Base-by-base conservation (phyloP, 768 basidiomycete genomes). In the Leccinum obscurum region DNA sequence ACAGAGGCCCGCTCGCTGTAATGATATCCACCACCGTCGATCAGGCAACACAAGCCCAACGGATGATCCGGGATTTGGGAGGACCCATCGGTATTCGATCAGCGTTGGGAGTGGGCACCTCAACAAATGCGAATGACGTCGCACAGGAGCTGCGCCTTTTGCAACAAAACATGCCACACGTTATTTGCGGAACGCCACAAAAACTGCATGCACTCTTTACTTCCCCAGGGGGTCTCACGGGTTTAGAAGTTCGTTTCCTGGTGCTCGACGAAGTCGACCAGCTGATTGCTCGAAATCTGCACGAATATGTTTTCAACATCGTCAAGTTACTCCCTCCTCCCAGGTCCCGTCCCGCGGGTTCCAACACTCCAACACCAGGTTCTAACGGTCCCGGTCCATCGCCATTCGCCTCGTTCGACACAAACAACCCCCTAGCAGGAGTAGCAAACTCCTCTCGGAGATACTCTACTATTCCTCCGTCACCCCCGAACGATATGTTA, bases 241-340 rank as follows among this genome's bases (percentile, higher is more conserved):
- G 93, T 28, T 82, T 86, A 13, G 94, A 95, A 70, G 92, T 98
- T 57, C 85, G 94, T 50, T 91, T 98, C 79, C 81, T 99, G 57
- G 93, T 98, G 37, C 83, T 99, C 20, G 97, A 99, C 70, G 97
- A 99, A 72, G 95, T 97, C 53, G 97, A 99, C 72, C 97, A 98
- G 70, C 78, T 99, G 64, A 97, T 99, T 71, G 96, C 97, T 17
- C 87, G 97, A 58, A 98, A 98, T 71, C 78, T 98, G 56, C 93
- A 97, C 68, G 97, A 98, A 56, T 93, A 88, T 70, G 96, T 99
- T 24, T 90, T 93, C 77, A 90, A 86, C 67, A 91, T 98, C 66
- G 92, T 95, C 70, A 95, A 94, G 67, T 78, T 95, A 52, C 80
- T 99, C 48, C 97, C 97, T n/a, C 81, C 90, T 7, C 90, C 95